Percentiles rank a stretch among this genome's conserved stretches.
phyloP scores from a whole-genome alignment of 441 rosid genomes.

The Lepidium campestre region DNA sequence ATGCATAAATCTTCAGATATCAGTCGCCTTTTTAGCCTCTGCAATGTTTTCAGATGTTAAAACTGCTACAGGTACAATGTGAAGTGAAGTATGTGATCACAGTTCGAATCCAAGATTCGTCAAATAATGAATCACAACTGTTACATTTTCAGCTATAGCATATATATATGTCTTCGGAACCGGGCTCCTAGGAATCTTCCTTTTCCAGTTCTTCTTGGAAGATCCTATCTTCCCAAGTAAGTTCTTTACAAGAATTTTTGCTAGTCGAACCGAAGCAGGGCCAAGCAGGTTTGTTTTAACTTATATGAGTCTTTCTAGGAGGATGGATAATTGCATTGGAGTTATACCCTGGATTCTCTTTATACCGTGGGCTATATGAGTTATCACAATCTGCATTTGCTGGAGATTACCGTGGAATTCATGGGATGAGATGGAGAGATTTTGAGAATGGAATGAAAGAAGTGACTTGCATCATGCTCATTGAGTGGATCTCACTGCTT shows the following conservation, averaged over 20 bases:
- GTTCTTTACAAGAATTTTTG: slow-evolving; percentile 19
- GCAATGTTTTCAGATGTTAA: slow-evolving; percentile 71
- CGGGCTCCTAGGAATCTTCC: slow-evolving; percentile 82
- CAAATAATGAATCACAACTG: not conserved
- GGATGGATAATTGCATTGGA: slow-evolving; percentile 70
- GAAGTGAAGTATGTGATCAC: not conserved
- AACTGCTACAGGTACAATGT: slow-evolving; percentile 75
- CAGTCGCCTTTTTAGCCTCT: slow-evolving; percentile 72
- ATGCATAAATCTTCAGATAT: slow-evolving; percentile 78
- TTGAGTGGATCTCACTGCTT: slow-evolving; percentile 76
- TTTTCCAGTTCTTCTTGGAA: slow-evolving; percentile 66
- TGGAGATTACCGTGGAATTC: slow-evolving; percentile 49
- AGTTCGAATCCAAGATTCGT: not conserved
- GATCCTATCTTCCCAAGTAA: slow-evolving; percentile 80
- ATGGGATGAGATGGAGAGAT: slow-evolving; percentile 81
- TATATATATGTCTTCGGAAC: slow-evolving; percentile 77
- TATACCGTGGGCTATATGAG: slow-evolving; percentile 89
- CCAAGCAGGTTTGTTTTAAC: not conserved
- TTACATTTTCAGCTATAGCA: slow-evolving; percentile 48
- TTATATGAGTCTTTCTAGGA: slow-evolving; percentile 36
- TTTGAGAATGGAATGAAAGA: slow-evolving; percentile 73
- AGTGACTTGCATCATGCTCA: slow-evolving; percentile 57
- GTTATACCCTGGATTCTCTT: slow-evolving; percentile 84
- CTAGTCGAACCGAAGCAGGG: not conserved
- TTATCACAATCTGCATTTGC: slow-evolving; percentile 57